Conservation (phyloP, 306 rosid species). For the Vicia faba region DNA sequence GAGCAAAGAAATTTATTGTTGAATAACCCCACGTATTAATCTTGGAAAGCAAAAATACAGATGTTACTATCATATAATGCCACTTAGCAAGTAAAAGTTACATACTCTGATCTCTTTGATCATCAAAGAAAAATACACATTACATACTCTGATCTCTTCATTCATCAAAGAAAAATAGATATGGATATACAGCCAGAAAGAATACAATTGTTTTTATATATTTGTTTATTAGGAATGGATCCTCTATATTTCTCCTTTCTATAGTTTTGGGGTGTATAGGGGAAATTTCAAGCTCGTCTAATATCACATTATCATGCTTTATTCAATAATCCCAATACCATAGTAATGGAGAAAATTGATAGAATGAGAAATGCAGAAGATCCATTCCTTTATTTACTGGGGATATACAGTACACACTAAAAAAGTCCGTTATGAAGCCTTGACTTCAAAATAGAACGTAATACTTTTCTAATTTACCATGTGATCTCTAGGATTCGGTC, state of each 20-base stretch:
- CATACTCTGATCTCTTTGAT: slow-evolving; percentile 25
- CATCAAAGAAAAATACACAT: slow-evolving; percentile 10
- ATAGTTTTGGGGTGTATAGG: background rate
- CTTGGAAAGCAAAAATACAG: slow-evolving; percentile 47
- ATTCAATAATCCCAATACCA: background rate
- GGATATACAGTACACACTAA: slow-evolving; percentile 28
- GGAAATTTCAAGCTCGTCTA: background rate
- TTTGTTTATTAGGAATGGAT: background rate
- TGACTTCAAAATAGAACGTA: slow-evolving; percentile 17
- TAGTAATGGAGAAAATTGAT: background rate
- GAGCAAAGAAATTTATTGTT: slow-evolving; percentile 92
- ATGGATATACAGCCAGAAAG: slow-evolving; percentile 7
- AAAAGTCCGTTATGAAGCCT: slow-evolving; percentile 13
- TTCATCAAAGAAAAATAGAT: slow-evolving; percentile 26
- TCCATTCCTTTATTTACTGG: background rate
- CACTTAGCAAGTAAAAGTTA: slow-evolving; percentile 32
- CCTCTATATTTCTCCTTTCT: background rate
- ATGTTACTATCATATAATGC: slow-evolving; percentile 25
- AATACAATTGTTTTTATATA: slow-evolving; percentile 6
- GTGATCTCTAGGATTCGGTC: slow-evolving; percentile 90
- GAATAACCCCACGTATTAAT: slow-evolving; percentile 99
- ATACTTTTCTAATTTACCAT: slow-evolving; percentile 57
- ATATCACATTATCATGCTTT: background rate
- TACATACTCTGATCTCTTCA: slow-evolving; percentile 13
- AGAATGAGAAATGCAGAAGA: slow-evolving; percentile 9